A percentile compares a stretch with the other conserved stretches of the same genome.
Evolutionary conservation across 306 rosid genomes (phyloP).

Genomic region (Dalbergia cochinchinensis): DNA sequence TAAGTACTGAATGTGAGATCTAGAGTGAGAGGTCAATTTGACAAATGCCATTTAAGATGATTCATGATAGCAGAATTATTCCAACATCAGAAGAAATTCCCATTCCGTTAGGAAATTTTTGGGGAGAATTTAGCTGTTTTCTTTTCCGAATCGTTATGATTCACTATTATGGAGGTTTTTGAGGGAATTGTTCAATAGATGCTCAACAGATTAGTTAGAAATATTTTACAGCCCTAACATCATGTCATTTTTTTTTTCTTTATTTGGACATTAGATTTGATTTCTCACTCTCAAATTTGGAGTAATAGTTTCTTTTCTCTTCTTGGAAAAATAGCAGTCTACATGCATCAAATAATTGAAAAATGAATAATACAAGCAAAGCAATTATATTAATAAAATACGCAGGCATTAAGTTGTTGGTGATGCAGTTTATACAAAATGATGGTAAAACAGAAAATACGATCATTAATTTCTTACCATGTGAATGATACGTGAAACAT

Average conservation of each 20-base stretch:
- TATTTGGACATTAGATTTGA: no score
- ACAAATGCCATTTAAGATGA: conserved; percentile 19
- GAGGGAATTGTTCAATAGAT: not conserved
- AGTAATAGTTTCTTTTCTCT: not conserved
- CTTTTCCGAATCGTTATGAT: conserved; percentile 19
- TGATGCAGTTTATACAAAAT: not conserved
- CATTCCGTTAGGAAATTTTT: conserved; percentile 3
- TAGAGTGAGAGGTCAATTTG: conserved; percentile 6
- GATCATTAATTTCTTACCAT: conserved; percentile 3
- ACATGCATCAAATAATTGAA: not conserved
- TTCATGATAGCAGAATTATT: not conserved
- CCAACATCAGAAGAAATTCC: conserved; percentile 15
- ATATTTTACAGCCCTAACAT: not conserved
- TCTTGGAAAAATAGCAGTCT: conserved; percentile 17
- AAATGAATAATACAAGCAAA: not conserved
- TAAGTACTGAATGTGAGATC: conserved; percentile 1
- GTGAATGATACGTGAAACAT: conserved; percentile 16
- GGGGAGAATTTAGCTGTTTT: not conserved
- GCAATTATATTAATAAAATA: not conserved
- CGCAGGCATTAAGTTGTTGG: conserved; percentile 23
- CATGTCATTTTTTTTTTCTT: not conserved
- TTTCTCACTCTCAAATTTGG: no score
- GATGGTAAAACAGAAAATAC: conserved; percentile 6
- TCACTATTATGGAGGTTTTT: not conserved
- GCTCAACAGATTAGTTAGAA: conserved; percentile 7